Evolutionary conservation across 2,329 filamentous ascomycete species (phyloP), one percentile per base, ranked within the genome.

Genomic region (Phialophora tarda): DNA sequence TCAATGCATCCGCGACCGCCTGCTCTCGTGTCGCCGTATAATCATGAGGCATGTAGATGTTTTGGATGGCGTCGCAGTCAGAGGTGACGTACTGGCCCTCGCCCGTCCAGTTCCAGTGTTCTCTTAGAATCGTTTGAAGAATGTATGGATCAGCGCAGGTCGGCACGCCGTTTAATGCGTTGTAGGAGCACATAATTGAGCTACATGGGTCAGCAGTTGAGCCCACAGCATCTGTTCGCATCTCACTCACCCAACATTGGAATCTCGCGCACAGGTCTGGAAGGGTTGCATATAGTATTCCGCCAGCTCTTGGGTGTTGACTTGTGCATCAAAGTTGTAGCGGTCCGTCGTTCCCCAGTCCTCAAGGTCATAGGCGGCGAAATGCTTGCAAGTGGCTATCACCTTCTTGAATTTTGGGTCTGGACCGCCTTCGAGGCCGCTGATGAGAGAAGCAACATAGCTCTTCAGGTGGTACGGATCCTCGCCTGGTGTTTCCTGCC

Each of bases 241-340:
- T 59, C n/a, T 59, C 41, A 65, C 63, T 64, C 23, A 67, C 66
- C 66, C 69, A 17, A 69, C 69, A 54, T 83, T 81, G 3, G 83
- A 82, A 72, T 88, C 85, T 11, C 84, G 80, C 53, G 83, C 86
- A 75, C 88, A 90, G 74, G 82, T 82, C 72, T 88, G 80, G 77
- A 91, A 91, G 0, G 87, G 83, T 0, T 86, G 87, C 48, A 89
- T 81, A 72, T 89, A 91, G 76, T 90, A 91, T 71, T 90, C 88
- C 0, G 84, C 82, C 4, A 91, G 77, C 66, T 91, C 89, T 70
- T 90, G 88, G 57, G 67, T 63, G 17, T 64, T 63, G 55, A 89
- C 84, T 12, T 61, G 59, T 5, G 87, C 82, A 73, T 89, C 81
- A 66, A 86, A 88, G 17, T 82, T 81, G 73, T 67, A 89, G 11